Conservation (phyloP, 2,329 filamentous ascomycete species). For the Lasiodiplodia gonubiensis region DNA sequence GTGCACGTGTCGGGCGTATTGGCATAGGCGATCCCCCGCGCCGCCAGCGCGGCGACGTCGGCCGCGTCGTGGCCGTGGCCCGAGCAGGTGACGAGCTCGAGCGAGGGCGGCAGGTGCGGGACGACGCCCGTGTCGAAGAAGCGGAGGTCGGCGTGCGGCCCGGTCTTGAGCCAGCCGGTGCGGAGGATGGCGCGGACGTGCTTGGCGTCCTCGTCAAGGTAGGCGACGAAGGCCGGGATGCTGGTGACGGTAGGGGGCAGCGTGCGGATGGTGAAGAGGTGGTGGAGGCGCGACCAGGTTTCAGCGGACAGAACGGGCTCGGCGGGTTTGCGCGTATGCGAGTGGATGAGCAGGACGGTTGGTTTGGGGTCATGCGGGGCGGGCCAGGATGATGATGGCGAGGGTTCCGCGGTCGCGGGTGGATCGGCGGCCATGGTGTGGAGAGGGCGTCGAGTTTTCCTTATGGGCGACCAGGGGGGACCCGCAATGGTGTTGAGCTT, state of each 20-base stretch:
- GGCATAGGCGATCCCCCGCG: conserved; percentile 68
- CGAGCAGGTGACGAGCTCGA: conserved; percentile 5
- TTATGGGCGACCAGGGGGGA: background rate
- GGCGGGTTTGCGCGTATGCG: background rate
- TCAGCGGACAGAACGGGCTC: background rate
- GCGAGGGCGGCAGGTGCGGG: background rate
- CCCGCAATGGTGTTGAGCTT: background rate
- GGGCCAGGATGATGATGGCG: background rate
- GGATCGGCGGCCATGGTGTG: background rate
- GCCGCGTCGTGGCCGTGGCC: conserved; percentile 17
- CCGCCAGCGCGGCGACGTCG: background rate
- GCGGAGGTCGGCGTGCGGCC: background rate
- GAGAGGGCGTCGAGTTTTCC: background rate
- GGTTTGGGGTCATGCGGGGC: conserved; percentile 14
- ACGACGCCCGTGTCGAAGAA: background rate
- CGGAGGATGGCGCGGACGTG: conserved; percentile 9
- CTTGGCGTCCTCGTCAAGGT: background rate
- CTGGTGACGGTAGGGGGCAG: background rate
- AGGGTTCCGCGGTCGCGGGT: background rate
- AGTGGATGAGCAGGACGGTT: conserved; percentile 4
- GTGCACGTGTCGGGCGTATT: conserved; percentile 73
- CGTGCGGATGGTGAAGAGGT: conserved; percentile 10
- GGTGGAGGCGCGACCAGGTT: background rate
- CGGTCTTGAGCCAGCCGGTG: conserved; percentile 20
- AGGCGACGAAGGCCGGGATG: background rate